phyloP scores from a whole-genome alignment of 2,329 filamentous ascomycete genomes.

The Colletotrichum tanaceti region DNA sequence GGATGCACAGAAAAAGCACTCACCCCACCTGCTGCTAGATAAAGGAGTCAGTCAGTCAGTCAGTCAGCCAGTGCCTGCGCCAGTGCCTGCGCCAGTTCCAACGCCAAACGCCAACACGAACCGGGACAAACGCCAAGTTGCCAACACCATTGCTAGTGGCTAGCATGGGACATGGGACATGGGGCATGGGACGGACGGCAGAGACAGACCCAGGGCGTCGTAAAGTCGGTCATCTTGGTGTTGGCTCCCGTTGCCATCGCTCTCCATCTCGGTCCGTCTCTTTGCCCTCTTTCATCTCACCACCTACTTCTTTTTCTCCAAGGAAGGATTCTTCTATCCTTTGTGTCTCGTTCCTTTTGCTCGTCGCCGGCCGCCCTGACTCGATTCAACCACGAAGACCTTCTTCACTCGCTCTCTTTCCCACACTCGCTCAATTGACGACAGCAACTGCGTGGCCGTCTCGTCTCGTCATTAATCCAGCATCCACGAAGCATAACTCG shows the following conservation, averaged over 20 bases:
- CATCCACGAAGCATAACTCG: neutral
- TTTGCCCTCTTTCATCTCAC: neutral
- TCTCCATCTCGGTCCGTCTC: neutral
- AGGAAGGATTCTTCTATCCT: neutral
- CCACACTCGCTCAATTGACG: constrained; percentile 15
- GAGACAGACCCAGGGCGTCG: too few relatives aligned
- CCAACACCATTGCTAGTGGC: constrained; percentile 14
- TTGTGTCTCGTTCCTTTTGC: constrained; percentile 14
- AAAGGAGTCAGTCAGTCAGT: too few relatives aligned
- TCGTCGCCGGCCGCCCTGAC: neutral
- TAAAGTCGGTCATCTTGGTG: too few relatives aligned
- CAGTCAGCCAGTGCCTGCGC: neutral
- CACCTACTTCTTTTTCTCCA: neutral
- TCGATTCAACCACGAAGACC: neutral
- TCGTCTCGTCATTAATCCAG: neutral
- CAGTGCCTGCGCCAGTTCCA: constrained; percentile 16
- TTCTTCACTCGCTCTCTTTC: neutral
- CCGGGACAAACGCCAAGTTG: constrained; percentile 14
- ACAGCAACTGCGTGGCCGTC: neutral
- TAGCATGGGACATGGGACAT: constrained; percentile 18
- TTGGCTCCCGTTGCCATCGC: too few relatives aligned
- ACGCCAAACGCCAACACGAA: constrained; percentile 10
- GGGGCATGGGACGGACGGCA: too few relatives aligned
- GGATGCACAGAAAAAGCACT: constrained; percentile 6
- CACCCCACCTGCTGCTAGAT: too few relatives aligned